Conservation (phyloP, 192 early-diverging fungal species). For the Entomortierella parvispora region DNA sequence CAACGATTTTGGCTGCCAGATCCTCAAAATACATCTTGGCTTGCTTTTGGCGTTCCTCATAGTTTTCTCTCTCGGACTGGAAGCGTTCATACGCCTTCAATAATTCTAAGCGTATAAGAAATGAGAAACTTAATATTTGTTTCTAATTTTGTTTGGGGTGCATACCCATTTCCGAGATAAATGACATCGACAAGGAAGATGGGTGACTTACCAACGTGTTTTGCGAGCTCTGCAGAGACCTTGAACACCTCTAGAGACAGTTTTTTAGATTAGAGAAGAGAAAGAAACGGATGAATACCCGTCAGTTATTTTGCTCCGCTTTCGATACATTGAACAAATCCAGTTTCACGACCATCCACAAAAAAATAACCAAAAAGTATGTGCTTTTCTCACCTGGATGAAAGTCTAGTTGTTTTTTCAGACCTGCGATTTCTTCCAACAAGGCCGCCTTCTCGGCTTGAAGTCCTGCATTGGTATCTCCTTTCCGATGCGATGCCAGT, state of each 20-base stretch:
- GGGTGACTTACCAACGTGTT: too few relatives aligned
- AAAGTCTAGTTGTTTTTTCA: slow-evolving; percentile 43
- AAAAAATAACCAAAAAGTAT: too few relatives aligned
- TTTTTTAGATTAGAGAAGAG: too few relatives aligned
- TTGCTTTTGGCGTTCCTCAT: slow-evolving; percentile 36
- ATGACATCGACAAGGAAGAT: too few relatives aligned
- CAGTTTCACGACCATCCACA: too few relatives aligned
- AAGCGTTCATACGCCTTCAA: slow-evolving; percentile 42
- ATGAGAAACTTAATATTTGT: neutral
- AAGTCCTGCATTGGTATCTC: slow-evolving; percentile 25
- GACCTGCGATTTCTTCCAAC: slow-evolving; percentile 31
- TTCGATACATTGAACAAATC: too few relatives aligned
- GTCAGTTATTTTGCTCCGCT: too few relatives aligned
- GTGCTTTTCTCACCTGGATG: slow-evolving; percentile 45
- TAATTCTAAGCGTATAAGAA: slow-evolving; percentile 13
- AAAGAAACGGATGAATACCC: neutral
- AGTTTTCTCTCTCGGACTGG: slow-evolving; percentile 34
- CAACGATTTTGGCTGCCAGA: slow-evolving; percentile 25
- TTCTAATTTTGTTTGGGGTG: neutral
- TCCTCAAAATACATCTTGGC: slow-evolving; percentile 40
- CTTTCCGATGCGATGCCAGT: slow-evolving; percentile 29
- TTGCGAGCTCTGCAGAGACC: too few relatives aligned
- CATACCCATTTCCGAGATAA: too few relatives aligned
- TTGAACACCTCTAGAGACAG: too few relatives aligned
- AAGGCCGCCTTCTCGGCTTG: slow-evolving; percentile 44